phyloP scores from a whole-genome alignment of 441 rosid genomes.

The Sinapis alba region DNA sequence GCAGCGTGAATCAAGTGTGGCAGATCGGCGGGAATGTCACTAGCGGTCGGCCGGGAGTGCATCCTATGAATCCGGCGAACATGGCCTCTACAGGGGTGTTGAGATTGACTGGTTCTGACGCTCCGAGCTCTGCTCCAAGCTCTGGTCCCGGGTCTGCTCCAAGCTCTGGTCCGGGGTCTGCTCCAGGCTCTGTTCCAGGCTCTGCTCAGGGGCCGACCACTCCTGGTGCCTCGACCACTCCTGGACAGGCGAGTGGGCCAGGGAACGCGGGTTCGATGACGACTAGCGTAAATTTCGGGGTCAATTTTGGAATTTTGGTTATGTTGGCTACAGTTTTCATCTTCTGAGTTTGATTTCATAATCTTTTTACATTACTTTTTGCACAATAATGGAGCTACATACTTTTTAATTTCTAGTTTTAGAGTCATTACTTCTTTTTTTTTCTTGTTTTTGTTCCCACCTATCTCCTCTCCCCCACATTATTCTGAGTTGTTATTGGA shows the following conservation, averaged over 20 bases:
- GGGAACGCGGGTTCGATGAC: conserved; percentile 30
- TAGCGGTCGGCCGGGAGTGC: conserved; percentile 43
- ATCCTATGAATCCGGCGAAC: conserved; percentile 40
- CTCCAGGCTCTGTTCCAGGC: neutral
- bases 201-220: neutral
- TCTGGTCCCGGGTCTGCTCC: neutral
- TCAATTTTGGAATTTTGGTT: conserved; percentile 37
- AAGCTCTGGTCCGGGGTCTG: neutral
- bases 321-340: conserved; percentile 24
- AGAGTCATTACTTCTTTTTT: conserved; percentile 16
- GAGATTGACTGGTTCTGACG: conserved; percentile 17
- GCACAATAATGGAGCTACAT: conserved; percentile 32
- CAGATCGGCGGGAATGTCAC: conserved; percentile 62
- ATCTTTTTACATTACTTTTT: neutral
- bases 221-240: neutral
- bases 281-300: conserved; percentile 28
- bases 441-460: neutral
- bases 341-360: conserved; percentile 17
- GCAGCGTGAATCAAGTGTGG: conserved; percentile 75
- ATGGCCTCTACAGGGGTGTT: conserved; percentile 34
- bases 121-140: conserved; percentile 17
- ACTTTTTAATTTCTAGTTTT: conserved; percentile 1
- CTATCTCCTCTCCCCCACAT: neutral
- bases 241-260: conserved; percentile 14
- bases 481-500: conserved; percentile 5